Conservation (phyloP, 495 filamentous ascomycete genomes). For the Daldinia childiae region DNA sequence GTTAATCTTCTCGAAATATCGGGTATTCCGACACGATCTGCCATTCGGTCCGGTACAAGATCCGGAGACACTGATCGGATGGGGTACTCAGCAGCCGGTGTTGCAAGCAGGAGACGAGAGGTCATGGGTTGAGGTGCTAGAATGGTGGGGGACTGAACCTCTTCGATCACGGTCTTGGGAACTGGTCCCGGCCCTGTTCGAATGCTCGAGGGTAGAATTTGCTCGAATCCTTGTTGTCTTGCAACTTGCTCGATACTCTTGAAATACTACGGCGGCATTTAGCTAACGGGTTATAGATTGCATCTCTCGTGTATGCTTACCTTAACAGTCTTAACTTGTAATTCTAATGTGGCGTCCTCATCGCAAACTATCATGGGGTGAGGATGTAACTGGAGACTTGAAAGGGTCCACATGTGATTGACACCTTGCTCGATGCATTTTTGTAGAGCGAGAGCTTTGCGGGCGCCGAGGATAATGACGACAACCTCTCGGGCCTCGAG, state of each 20-base stretch:
- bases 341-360: slow-evolving; percentile 83
- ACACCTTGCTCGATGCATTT: slow-evolving; percentile 83
- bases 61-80: slow-evolving; percentile 62
- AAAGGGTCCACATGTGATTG: slow-evolving; percentile 91
- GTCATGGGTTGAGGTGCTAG: slow-evolving; percentile 58
- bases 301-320: slow-evolving; percentile 45
- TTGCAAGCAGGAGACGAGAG: slow-evolving; percentile 54
- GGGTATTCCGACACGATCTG: slow-evolving; percentile 67
- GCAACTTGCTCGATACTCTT: slow-evolving; percentile 72
- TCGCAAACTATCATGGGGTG: slow-evolving; percentile 85
- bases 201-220: slow-evolving; percentile 63
- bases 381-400: slow-evolving; percentile 79
- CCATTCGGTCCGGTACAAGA: slow-evolving; percentile 74
- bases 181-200: slow-evolving; percentile 50
- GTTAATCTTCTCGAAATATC: slow-evolving; percentile 56
- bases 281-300: slow-evolving; percentile 9
- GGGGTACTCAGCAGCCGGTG: slow-evolving; percentile 60
- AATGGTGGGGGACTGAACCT: slow-evolving; percentile 56
- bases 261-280: slow-evolving; percentile 63
- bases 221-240: slow-evolving; percentile 64
- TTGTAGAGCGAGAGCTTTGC: slow-evolving; percentile 83
- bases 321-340: slow-evolving; percentile 88
- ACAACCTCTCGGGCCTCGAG: slow-evolving; percentile 85
- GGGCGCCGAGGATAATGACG: slow-evolving; percentile 80
- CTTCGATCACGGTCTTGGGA: slow-evolving; percentile 46